Base-by-base conservation (phyloP, 441 rosid species). In the Adansonia gregorii region DNA sequence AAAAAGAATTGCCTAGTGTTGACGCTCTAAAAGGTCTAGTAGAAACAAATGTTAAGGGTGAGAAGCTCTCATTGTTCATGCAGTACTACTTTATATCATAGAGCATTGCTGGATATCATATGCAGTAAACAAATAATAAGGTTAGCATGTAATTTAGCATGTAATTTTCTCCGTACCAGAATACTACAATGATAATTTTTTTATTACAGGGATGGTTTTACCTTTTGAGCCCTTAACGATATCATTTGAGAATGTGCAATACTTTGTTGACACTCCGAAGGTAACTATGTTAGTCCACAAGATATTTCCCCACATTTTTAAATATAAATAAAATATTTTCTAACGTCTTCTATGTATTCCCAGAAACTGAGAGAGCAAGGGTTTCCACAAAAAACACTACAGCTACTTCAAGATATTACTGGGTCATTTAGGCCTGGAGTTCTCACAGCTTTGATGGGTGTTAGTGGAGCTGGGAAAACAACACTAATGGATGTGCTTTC, bases 361-460 rank as follows among this genome's bases (percentile, higher is more conserved):
- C 76, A 85, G 83, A 78, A 68, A 71, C 56, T 85, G 78, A 77
- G 66, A 75, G 74, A 81, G 72, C 69, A 82, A 51, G 83, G 82
- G 48, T 63, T 71, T 68, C 73, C 77, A 56, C 61, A 79, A 35
- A 77, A 75, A 31, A 83, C 58, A 76, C 78, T 83, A 51, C 81
- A 80, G 49, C 84, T 85, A 41, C 85, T 85, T 60, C 69, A 65
- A 17, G 86, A 78, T 59, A 74, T 85, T 65, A 85, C 83, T 0
- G 80, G 88, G n/a, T 71, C 85, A 48, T 85, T 85, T 71, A 81
- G 83, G 74, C 85, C 86, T 14, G 86, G 88, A 43, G 46, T 83
- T 49, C 83, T 85, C 43, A 83, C 85, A 31, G 88, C 85, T 49
- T 67, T 85, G 79, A 85, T 85, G 86, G 88, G 88, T 6, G 82